Conservation (phyloP, 2,329 filamentous ascomycete genomes). For the Tolypocladium inflatum region DNA sequence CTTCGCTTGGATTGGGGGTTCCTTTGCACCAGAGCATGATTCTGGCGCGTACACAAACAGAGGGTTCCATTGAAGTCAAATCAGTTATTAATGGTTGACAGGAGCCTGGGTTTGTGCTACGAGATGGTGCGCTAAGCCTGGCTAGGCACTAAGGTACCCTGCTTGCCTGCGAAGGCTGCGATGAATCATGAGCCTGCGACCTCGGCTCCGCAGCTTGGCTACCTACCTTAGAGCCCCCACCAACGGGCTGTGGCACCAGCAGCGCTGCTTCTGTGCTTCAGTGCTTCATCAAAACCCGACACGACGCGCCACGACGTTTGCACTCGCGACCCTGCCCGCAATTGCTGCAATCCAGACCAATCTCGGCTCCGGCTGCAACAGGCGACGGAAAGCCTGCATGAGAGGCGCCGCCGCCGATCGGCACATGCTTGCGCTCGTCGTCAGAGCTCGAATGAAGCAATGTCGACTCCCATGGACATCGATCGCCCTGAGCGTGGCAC, state of each 20-base stretch:
- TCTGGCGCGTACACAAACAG: too few species aligned
- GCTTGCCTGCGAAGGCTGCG: too few species aligned
- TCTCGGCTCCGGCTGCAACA: neutral
- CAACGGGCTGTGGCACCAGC: neutral
- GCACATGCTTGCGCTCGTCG: neutral
- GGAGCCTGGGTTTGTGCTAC: too few species aligned
- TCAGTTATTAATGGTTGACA: too few species aligned
- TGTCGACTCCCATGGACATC: slow-evolving; percentile 43
- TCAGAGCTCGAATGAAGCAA: neutral
- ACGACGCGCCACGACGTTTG: neutral
- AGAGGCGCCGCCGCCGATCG: neutral
- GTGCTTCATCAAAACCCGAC: neutral
- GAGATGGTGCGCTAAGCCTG: too few species aligned
- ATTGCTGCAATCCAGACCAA: neutral
- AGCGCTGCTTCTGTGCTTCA: neutral
- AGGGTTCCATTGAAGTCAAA: too few species aligned
- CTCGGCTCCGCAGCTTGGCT: too few species aligned
- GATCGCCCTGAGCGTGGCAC: slow-evolving; percentile 32
- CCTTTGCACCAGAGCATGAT: too few species aligned
- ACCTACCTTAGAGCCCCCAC: too few species aligned
- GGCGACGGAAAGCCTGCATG: neutral
- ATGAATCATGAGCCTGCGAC: too few species aligned
- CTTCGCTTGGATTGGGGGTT: too few species aligned
- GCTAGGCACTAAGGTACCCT: too few species aligned
- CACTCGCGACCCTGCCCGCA: neutral